Base-by-base conservation (phyloP, 2,329 filamentous ascomycete genomes). In the Fusarium chuoi region DNA sequence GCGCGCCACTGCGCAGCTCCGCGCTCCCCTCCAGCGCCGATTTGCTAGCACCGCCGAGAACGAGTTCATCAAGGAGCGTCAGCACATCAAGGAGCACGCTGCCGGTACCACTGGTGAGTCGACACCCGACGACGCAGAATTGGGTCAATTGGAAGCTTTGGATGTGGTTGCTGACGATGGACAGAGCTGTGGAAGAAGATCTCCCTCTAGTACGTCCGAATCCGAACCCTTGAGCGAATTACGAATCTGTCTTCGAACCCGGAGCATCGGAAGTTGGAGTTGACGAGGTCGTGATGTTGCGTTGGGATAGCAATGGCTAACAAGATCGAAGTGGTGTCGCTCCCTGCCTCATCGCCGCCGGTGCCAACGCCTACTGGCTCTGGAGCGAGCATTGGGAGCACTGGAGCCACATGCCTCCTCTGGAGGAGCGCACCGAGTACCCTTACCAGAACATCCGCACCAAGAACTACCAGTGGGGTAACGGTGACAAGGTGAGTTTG, bases 321-420 rank as follows among this genome's bases (percentile, higher is more conserved):
- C 77, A 62, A 63, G 59, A 59, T 48, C 66, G 79, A 82, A 98
- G 95, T 85, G 92, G 88, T 81, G 91, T 93, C 76, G 86, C 93
- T 75, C 95, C 96, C 64, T 87, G 85, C 83, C 87, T 98, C 66
- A 85, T 92, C 77, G 86, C 95, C 76, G 91, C 93, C 69, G 83
- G 85, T 77, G 87, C 91, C 85, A 99, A 99, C 84, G 95, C 95
- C 79, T 98, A 93, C 84, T 91, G 92, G 82, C 91, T 98, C 74
- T 99, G 95, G 94, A 91, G 90, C 80, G 94, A 97, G 87, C 96
- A 99, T 86, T 98, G 96, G 96, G 94, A 97, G 86, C 96, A 99
- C 89, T 94, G 93, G 90, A 86, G 84, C 60, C 96, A 98, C 87
- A 86, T 94, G 84, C 90, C 93, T 70, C 93, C 96, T 76, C 88